Percentiles rank a stretch among this genome's conserved stretches.
Conservation (phyloP, 1,284 basidiomycete genomes). For the Pseudozyma sp. region DNA sequence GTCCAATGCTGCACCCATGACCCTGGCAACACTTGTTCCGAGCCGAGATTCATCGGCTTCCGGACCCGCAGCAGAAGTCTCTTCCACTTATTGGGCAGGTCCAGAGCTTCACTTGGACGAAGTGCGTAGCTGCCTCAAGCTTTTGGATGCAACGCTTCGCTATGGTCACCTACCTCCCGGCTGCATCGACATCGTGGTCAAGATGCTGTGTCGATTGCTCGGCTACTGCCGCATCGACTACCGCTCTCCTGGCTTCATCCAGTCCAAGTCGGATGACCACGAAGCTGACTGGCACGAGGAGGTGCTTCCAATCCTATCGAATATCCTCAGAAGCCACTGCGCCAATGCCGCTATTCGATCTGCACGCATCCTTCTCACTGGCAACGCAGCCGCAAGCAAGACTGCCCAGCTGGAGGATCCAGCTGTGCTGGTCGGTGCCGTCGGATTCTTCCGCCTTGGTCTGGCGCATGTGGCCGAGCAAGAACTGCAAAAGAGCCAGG, state of each 20-base stretch:
- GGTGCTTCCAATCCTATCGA: conserved; percentile 49
- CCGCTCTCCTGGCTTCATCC: conserved; percentile 28
- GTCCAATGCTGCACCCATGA: conserved; percentile 49
- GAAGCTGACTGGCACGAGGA: conserved; percentile 45
- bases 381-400: conserved; percentile 1
- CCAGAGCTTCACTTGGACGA: conserved; percentile 58
- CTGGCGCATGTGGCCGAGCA: conserved; percentile 51
- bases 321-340: conserved; percentile 65
- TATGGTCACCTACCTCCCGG: conserved; percentile 63
- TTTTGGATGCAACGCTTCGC: conserved; percentile 61
- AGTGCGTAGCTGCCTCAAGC: conserved; percentile 53
- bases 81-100: conserved; percentile 33
- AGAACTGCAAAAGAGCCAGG: conserved; percentile 40
- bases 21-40: conserved; percentile 53
- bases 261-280: conserved; percentile 19
- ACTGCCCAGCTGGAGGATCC: conserved; percentile 38
- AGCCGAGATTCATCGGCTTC: conserved; percentile 31
- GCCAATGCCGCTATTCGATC: conserved; percentile 62
- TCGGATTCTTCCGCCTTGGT: conserved; percentile 60
- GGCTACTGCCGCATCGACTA: conserved; percentile 53
- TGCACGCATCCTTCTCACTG: conserved; percentile 48
- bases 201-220: conserved; percentile 60
- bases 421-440: conserved; percentile 60
- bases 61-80: conserved; percentile 7
- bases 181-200: conserved; percentile 53